Evolutionary conservation across 2,329 filamentous ascomycete genomes (phyloP), one percentile per base, ranked within the genome.

Genomic region (Aspergillus sp.): DNA sequence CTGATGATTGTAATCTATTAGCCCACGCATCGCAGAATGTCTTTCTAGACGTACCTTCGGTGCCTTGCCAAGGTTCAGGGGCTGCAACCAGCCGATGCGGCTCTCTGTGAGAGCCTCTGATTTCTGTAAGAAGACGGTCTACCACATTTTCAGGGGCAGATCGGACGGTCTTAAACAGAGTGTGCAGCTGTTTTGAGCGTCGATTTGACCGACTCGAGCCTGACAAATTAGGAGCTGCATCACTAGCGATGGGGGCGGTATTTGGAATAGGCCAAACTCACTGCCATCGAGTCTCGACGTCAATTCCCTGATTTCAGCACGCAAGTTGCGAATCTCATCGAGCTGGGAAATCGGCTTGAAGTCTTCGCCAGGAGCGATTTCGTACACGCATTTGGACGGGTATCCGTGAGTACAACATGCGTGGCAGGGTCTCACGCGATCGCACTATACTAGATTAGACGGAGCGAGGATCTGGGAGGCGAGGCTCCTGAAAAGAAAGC

Each of bases 391-490:
- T 62, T 72, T 70, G 15, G 73, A 74, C 1, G 73, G 73, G 51
- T 75, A 73, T 4, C 73, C 73, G 62, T 75, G 72, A 7, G 73
- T 71, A 56, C 73, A 75, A 59, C 73, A 75, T 52, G 73, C 72
- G 58, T 75, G 72, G 56, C 72, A 75, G 55, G 73, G 73, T 55
- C 71, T 71, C 24, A 75, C 69, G 47, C 73, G 72, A 57, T 75
- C 73, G 60, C 73, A 75, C 72, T 75, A 64, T 49, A 27, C 31
- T 46, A 23, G 9, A 33, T 56, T 57, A 61, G 52, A 52, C 46
- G 9, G 46, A 33, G 15, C 17, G 24, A n/a, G 21, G 24, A 14
- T 24, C 12, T 9, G 9, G 27, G 8, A 11, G 27, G 27, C 27
- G 27, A 31, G 27, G 9, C 27, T 31, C 27, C 27, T 11, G 27